Evolutionary conservation across 139 green algal species (phyloP), one percentile per base, ranked within the genome.

Genomic region (Gonium pectorale): DNA sequence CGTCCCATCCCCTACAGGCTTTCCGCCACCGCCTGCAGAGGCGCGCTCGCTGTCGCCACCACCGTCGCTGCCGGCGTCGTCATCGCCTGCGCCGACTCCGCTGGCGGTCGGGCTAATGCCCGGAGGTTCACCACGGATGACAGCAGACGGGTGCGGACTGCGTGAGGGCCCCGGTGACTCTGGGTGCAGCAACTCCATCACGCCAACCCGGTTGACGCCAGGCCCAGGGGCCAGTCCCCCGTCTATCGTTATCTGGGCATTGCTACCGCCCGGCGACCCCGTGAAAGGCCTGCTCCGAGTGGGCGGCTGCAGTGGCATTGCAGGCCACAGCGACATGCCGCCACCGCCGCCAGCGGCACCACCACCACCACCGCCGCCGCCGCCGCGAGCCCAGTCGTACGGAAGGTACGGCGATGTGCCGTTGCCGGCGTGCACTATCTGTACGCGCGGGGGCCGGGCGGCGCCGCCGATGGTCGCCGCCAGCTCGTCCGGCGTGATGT

Each of bases 261-360:
- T n/a, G n/a, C n/a, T n/a, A n/a, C n/a, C n/a, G n/a, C n/a, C n/a
- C n/a, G n/a, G n/a, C n/a, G n/a, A n/a, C n/a, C n/a, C n/a, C n/a
- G n/a, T n/a, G n/a, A n/a, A n/a, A n/a, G n/a, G 68, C 68, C 29
- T 60, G 27, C 43, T n/a, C 26, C 75, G 75, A 15, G 59, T 63
- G 11, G 75, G 75, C 41, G 56, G 75, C 24, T 71, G 75, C 27
- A 82, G 59, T 6, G 75, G 75, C 38, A 72, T 33, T 31, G 56
- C 60, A 6, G 75, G 75, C 75, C 75, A 82, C 19, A 72, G 75
- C 15, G 70, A 15, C 26, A 33, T 37, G 40, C 27, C 22, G 37
- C 43, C 27, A 31, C 27, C 43, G 0, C 41, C 41, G 6, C 26
- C 68, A 27, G 5, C 7, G 40, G n/a, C 68, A 27, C 19, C 29